phyloP scores from a whole-genome alignment of 495 filamentous ascomycete species.

The Penicillium robsamsonii region DNA sequence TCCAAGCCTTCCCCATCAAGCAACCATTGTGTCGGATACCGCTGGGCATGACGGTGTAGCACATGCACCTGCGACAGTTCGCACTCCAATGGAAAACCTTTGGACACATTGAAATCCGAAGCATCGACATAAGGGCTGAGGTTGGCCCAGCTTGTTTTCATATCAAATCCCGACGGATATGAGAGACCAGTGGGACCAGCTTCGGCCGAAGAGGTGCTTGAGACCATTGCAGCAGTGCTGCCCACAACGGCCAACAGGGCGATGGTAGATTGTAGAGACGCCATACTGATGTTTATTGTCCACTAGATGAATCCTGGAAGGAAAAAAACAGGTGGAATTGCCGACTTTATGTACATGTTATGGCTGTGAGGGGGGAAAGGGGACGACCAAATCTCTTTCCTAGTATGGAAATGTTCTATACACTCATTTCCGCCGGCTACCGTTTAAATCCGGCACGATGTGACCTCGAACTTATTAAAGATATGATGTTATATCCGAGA shows the following conservation, averaged over 20 bases:
- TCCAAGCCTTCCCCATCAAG: conserved; percentile 48
- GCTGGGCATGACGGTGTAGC: conserved; percentile 53
- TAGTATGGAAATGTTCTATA: too few relatives aligned
- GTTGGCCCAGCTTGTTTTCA: conserved; percentile 44
- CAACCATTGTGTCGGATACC: conserved; percentile 40
- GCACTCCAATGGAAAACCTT: conserved; percentile 50
- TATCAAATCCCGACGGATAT: conserved; percentile 37
- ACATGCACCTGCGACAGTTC: conserved; percentile 52
- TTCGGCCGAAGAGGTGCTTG: conserved; percentile 7
- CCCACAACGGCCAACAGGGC: conserved; percentile 2
- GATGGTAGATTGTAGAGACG: not conserved
- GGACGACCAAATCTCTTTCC: too few relatives aligned
- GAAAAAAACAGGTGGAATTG: too few relatives aligned
- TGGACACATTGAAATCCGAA: conserved; percentile 38
- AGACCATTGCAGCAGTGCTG: not conserved
- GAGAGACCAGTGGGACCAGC: conserved; percentile 29
- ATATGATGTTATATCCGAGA: too few relatives aligned
- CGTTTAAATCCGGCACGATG: too few relatives aligned
- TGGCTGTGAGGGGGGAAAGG: too few relatives aligned
- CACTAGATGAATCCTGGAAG: too few relatives aligned
- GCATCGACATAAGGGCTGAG: conserved; percentile 48
- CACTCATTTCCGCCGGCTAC: too few relatives aligned
- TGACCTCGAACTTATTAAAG: too few relatives aligned
- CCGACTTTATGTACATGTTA: too few relatives aligned
- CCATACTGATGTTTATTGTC: not conserved